A percentile compares a stretch with the other conserved stretches of the same genome.
Evolutionary conservation across 352 stramenopile species (phyloP).

Genomic region (Pythium vanterpoolii): DNA sequence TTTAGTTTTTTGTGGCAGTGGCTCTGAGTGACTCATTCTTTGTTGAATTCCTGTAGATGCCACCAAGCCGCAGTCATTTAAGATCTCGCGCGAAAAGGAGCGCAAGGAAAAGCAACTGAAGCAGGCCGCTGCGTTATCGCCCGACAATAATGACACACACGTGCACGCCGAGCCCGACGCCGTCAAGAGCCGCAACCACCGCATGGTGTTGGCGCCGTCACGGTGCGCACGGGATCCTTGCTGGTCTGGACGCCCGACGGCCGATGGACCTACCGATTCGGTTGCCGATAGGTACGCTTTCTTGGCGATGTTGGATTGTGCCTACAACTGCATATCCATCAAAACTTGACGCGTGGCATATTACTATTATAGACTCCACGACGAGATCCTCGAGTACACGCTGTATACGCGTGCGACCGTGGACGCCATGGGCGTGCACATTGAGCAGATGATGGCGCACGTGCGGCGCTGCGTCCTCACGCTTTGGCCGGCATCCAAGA

Average conservation of each 20-base stretch:
- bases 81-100: constrained; percentile 34
- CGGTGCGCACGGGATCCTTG: constrained; percentile 8
- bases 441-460: constrained; percentile 82
- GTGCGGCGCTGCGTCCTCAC: constrained; percentile 60
- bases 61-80: constrained; percentile 24
- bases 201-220: constrained; percentile 49
- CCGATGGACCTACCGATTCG: constrained; percentile 9
- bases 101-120: constrained; percentile 31
- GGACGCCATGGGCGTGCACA: constrained; percentile 72
- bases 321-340: too few relatives aligned
- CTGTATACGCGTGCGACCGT: constrained; percentile 69
- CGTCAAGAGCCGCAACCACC: constrained; percentile 75
- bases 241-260: constrained; percentile 8
- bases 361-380: constrained; percentile 42
- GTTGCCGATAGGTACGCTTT: constrained; percentile 17
- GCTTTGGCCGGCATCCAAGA: constrained; percentile 68
- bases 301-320: neutral
- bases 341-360: too few relatives aligned
- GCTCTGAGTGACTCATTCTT: neutral
- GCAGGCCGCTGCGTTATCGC: constrained; percentile 5
- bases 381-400: constrained; percentile 80
- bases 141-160: neutral
- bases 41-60: constrained; percentile 13
- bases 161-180: constrained; percentile 33
- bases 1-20: neutral